Base-by-base conservation (phyloP, 495 filamentous ascomycete genomes). In the Xylaria bambusicola region DNA sequence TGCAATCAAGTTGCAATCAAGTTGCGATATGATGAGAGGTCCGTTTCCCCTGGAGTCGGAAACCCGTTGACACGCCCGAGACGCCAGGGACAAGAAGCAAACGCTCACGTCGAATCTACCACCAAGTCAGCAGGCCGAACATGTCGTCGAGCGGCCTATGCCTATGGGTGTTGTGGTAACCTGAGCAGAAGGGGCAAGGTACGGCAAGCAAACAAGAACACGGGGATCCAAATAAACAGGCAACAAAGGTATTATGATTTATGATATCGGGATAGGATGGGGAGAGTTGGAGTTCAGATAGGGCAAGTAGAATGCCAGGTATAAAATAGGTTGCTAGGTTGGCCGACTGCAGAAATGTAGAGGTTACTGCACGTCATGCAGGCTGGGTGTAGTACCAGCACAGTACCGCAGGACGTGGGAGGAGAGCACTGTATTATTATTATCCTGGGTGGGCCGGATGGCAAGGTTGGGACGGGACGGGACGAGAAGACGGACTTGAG, bases 391-490 rank as follows among this genome's bases (percentile, higher is more conserved):
- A 20, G 36, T 15, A 38, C 36, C 31, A 38, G 6, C 12, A 38
- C 12, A 7, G 42, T 26, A 46, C 4, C 4, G 17, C 42, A 46
- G 42, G 8, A 20, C 27, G 53, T 48, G 44, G 53, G 42, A 56
- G 36, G 42, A 47, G 27, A 23, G 27, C 15, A 36, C 5, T 33
- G 29, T 10, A 10, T 5, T 36, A 35, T 45, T 15, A n/a, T 38
- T 15, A 44, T 42, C 21, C 10, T 18, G 7, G 27, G 15, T 51
- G 12, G 52, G 38, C 38, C 52, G 23, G 15, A 54, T 13, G 36
- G 53, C 41, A 46, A 56, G 55, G 35, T 48, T 49, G 29, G 45
- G 33, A 58, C 45, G 55, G 55, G 44, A 58, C 55, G 55, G 55
- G 31, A 58, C 55, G 55, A 49, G 31, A 44, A 23, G 55, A 58